Evolutionary conservation across 2,329 filamentous ascomycete species (phyloP), one percentile per base, ranked within the genome.

Genomic region (Emmonsia crescens): DNA sequence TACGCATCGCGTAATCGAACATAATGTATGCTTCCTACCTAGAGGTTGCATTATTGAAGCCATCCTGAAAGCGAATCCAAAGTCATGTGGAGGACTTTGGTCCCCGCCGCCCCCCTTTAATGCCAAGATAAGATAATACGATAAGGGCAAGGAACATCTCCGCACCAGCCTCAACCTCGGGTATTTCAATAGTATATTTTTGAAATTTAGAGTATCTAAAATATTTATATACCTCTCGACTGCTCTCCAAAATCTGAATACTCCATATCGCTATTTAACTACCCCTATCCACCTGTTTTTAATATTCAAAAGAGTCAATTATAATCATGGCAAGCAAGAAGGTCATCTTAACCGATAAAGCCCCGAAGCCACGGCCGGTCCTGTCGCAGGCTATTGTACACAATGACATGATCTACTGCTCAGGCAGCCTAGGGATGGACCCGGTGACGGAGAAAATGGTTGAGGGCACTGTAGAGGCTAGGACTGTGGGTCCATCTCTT

Each of bases 321-420:
- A 19, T 33, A 24, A 60, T n/a, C 14, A 77, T 77, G 73, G 62
- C 75, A 31, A 66, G 69, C 54, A 76, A 73, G 67, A 70, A 71
- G 60, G 70, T 71, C 38, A 74, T 83, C 36, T 67, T 75, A 55
- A 82, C 79, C n/a, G 69, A 74, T 56, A 79, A 80, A 64, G 79
- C 81, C 10, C 82, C 79, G 33, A 74, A 76, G 64, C 80, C 82
- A 31, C 72, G 82, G 48, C 81, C 81, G 0, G 80, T 85, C 67
- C 82, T 84, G 71, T 84, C 80, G 2, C 82, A 87, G 68, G 85
- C 83, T 49, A 77, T 87, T 67, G 79, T 83, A 65, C 79, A 80
- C 72, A 84, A 85, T 68, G 85, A 84, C 68, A 82, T 86, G 72
- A 83, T 89, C n/a, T 89, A 87, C 76, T 88, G 85, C 76, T 87